A percentile compares a stretch with the other conserved stretches of the same genome.
Conservation (phyloP, 169 alveolate species). For the Plasmodium reichenowi region DNA sequence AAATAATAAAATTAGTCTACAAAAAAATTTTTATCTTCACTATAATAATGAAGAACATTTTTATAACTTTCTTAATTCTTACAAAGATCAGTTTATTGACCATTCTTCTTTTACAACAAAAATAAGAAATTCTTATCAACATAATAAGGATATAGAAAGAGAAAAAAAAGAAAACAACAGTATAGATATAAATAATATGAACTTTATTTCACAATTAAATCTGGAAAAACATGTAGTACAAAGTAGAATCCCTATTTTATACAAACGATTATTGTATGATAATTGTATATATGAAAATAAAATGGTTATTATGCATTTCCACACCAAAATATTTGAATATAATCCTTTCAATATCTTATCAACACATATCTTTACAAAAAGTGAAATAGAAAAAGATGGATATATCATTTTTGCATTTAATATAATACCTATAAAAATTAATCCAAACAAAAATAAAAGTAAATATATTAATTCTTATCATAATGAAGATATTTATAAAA, state of each 20-base stretch:
- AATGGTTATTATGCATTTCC: slow-evolving; percentile 35
- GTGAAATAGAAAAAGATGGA: slow-evolving; percentile 27
- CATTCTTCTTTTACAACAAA: slow-evolving; percentile 4
- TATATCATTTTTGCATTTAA: slow-evolving; percentile 62
- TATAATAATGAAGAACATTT: slow-evolving; percentile 28
- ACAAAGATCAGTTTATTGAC: slow-evolving; percentile 19
- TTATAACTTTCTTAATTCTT: slow-evolving; percentile 47
- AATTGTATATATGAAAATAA: slow-evolving; percentile 47
- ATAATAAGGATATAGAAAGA: neutral
- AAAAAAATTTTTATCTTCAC: slow-evolving; percentile 32
- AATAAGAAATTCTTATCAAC: no score
- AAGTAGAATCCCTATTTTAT: slow-evolving; percentile 45
- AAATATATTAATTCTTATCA: neutral
- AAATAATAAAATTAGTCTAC: slow-evolving; percentile 6
- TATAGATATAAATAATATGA: slow-evolving; percentile 15
- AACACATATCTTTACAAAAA: slow-evolving; percentile 38
- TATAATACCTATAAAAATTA: slow-evolving; percentile 4
- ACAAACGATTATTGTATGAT: slow-evolving; percentile 52
- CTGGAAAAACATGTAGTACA: slow-evolving; percentile 13
- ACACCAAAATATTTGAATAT: slow-evolving; percentile 17
- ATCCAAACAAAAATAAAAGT: neutral
- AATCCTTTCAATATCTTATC: slow-evolving; percentile 36
- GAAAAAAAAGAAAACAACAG: neutral
- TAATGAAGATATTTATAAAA: neutral
- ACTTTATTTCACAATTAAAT: slow-evolving; percentile 25